A percentile compares a stretch with the other conserved stretches of the same genome.
phyloP scores from a whole-genome alignment of 2,329 filamentous ascomycete genomes.

The Neoscytalidium dimidiatum region DNA sequence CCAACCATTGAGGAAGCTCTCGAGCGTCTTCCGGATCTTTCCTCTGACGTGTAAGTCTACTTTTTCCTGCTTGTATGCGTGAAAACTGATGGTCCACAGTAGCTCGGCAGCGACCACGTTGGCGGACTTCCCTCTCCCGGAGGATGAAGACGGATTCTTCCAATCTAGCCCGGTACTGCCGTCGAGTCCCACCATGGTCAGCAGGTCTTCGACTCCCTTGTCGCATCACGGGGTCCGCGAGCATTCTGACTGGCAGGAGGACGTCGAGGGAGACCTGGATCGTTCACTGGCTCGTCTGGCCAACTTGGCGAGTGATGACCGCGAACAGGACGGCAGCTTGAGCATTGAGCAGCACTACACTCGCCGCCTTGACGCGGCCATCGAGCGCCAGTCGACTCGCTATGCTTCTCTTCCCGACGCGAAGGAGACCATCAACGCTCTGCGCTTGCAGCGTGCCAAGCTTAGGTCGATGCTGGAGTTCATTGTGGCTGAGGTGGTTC shows the following conservation, averaged over 20 bases:
- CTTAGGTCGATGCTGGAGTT: background rate
- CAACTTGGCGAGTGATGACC: constrained; percentile 34
- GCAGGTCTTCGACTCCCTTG: background rate
- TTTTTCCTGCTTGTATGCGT: background rate
- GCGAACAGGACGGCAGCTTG: constrained; percentile 27
- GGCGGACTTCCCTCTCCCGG: background rate
- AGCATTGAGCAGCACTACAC: constrained; percentile 32
- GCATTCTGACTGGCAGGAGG: constrained; percentile 31
- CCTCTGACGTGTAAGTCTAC: background rate
- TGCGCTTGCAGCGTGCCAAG: background rate
- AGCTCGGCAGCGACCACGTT: background rate
- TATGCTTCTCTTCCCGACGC: background rate
- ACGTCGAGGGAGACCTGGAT: constrained; percentile 32
- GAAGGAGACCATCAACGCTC: background rate
- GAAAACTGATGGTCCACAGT: background rate
- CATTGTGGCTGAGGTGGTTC: background rate
- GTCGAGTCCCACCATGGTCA: background rate
- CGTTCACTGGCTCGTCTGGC: constrained; percentile 31
- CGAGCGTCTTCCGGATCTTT: background rate
- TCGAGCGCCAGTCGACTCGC: background rate
- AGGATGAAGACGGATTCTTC: background rate
- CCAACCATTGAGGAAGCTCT: background rate
- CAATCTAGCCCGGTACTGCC: background rate
- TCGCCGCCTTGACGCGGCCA: constrained; percentile 23
- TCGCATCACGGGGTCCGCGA: constrained; percentile 24